phyloP scores from a whole-genome alignment of 768 basidiomycete species.

The Termitomyces sp. region DNA sequence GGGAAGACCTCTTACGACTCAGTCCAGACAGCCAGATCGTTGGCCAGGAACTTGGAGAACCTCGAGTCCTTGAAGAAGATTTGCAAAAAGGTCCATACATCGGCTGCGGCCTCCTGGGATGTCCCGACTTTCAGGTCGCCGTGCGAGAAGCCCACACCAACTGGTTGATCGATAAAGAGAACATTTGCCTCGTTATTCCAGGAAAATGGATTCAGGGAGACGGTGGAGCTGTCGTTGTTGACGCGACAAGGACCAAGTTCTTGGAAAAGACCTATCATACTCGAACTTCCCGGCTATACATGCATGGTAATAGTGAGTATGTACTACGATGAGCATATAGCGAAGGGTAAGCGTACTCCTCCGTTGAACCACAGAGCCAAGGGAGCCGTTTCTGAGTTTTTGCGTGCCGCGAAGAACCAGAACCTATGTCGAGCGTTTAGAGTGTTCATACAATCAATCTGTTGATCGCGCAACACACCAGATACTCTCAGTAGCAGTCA shows the following conservation, averaged over 20 bases:
- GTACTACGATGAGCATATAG: not conserved
- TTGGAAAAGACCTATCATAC: constrained; percentile 65
- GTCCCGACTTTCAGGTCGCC: constrained; percentile 45
- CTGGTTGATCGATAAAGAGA: constrained; percentile 61
- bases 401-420: constrained; percentile 67
- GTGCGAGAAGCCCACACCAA: constrained; percentile 61
- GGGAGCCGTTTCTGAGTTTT: constrained; percentile 56
- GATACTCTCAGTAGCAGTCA: constrained; percentile 51
- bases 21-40: constrained; percentile 56
- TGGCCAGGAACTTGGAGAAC: constrained; percentile 41
- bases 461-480: constrained; percentile 30
- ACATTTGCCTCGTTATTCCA: constrained; percentile 58
- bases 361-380: constrained; percentile 67
- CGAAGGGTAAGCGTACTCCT: constrained; percentile 29
- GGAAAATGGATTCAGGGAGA: constrained; percentile 47
- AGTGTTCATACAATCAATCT: not conserved
- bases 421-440: constrained; percentile 37
- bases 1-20: constrained; percentile 40
- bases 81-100: constrained; percentile 61
- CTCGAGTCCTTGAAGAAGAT: constrained; percentile 53
- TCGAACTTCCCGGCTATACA: constrained; percentile 46
- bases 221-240: constrained; percentile 44
- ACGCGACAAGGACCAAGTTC: constrained; percentile 74
- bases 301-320: not conserved
- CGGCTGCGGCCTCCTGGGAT: constrained; percentile 47